Evolutionary conservation across 1,284 basidiomycete species (phyloP).

Genomic region (Pseudozyma hubeiensis): DNA sequence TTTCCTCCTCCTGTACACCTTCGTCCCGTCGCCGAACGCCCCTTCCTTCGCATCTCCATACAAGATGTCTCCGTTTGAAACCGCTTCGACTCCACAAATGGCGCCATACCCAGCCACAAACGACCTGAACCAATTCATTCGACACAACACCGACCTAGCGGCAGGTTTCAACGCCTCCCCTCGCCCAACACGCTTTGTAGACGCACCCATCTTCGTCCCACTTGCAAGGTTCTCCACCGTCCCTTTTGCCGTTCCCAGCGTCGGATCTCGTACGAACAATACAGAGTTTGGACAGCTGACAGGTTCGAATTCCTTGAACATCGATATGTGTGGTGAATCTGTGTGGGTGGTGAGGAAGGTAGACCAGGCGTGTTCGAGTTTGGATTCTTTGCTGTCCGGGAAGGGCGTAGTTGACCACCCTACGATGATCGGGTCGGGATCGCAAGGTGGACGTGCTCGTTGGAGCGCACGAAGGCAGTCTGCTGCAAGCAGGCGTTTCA

Average conservation of each 20-base stretch:
- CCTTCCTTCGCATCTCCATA: slow-evolving; percentile 35
- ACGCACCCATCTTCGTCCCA: slow-evolving; percentile 39
- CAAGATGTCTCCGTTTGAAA: too few species aligned
- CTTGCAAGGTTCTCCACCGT: slow-evolving; percentile 31
- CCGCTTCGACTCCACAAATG: too few species aligned
- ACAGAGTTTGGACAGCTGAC: slow-evolving; percentile 29
- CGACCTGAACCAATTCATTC: slow-evolving; percentile 18
- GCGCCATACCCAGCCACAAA: slow-evolving; percentile 3
- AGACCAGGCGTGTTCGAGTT: slow-evolving; percentile 23
- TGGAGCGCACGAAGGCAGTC: slow-evolving; percentile 22
- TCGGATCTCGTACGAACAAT: slow-evolving; percentile 6
- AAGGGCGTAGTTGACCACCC: slow-evolving; percentile 17
- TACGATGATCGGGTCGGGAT: background rate
- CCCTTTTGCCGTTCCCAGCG: background rate
- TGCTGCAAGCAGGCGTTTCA: slow-evolving; percentile 11
- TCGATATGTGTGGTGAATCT: background rate
- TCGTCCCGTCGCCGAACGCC: slow-evolving; percentile 7
- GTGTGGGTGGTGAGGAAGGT: background rate
- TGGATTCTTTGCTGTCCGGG: slow-evolving; percentile 20
- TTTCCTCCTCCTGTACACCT: slow-evolving; percentile 19
- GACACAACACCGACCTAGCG: slow-evolving; percentile 31
- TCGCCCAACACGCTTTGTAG: slow-evolving; percentile 10
- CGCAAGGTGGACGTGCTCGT: background rate
- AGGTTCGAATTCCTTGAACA: slow-evolving; percentile 10
- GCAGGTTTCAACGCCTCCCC: slow-evolving; percentile 21